Evolutionary conservation across 2,329 filamentous ascomycete genomes (phyloP).

Genomic region (Alternaria sp.): DNA sequence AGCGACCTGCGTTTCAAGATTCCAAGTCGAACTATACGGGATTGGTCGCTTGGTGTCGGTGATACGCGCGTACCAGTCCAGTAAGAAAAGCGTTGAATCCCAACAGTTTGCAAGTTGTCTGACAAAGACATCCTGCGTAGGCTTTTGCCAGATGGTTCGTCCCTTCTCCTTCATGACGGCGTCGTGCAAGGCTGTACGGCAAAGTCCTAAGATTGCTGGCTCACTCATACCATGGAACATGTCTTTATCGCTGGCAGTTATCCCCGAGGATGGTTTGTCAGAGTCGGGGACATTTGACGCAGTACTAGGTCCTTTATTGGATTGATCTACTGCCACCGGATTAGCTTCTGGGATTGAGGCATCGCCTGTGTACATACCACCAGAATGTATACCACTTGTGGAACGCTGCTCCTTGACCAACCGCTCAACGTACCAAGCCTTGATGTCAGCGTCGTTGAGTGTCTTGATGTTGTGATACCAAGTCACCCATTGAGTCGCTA

Average conservation of each 20-base stretch:
- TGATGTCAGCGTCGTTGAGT: conserved; percentile 60
- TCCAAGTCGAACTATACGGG: conserved; percentile 65
- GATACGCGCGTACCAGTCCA: conserved; percentile 63
- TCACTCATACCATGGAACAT: conserved; percentile 57
- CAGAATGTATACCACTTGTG: not conserved
- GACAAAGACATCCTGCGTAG: conserved; percentile 58
- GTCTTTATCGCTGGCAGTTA: conserved; percentile 41
- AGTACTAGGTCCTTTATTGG: conserved; percentile 30
- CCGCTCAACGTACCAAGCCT: conserved; percentile 58
- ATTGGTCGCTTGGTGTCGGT: conserved; percentile 59
- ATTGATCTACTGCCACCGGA: conserved; percentile 20
- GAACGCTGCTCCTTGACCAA: conserved; percentile 26
- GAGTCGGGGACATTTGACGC: conserved; percentile 40
- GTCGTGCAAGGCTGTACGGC: conserved; percentile 56
- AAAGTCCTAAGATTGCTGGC: conserved; percentile 58
- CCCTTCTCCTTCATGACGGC: conserved; percentile 57
- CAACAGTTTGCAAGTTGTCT: conserved; percentile 61
- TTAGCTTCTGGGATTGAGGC: conserved; percentile 5
- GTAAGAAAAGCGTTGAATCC: conserved; percentile 62
- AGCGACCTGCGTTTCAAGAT: conserved; percentile 64
- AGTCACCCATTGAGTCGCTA: conserved; percentile 66
- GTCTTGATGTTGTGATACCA: conserved; percentile 63
- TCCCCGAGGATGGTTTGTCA: conserved; percentile 39
- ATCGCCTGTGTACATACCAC: conserved; percentile 22
- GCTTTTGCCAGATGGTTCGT: conserved; percentile 54